Evolutionary conservation across 2,329 filamentous ascomycete genomes (phyloP).

Genomic region (Aspergillus nomiae): DNA sequence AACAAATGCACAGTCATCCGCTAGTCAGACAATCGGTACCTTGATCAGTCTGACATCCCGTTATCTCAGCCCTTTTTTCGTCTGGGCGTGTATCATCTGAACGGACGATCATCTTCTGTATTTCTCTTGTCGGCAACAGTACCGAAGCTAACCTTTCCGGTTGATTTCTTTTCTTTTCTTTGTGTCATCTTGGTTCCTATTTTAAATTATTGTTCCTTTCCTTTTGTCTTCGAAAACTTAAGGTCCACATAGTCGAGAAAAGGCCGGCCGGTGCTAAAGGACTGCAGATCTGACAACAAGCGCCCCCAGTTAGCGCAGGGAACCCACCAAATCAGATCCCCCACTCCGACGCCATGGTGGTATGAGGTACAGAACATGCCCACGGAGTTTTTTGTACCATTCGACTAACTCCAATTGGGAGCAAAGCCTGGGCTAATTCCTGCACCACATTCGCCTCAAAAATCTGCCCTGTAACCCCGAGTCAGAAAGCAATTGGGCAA

Average conservation of each 20-base stretch:
- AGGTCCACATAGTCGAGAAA: not conserved
- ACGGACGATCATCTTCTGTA: not conserved
- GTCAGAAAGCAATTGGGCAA: not conserved
- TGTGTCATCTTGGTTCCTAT: not conserved
- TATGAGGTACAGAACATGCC: constrained; percentile 1
- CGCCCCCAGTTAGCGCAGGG: constrained; percentile 11
- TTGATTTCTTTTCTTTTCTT: not conserved
- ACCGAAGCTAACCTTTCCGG: not conserved
- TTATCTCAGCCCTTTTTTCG: not conserved
- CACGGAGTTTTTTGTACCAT: constrained; percentile 1
- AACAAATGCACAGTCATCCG: not conserved
- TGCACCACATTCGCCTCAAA: constrained; percentile 6
- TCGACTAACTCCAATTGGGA: not conserved
- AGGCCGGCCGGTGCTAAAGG: not conserved
- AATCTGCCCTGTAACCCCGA: constrained; percentile 1
- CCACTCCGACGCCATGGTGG: constrained; percentile 6
- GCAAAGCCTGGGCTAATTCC: not conserved
- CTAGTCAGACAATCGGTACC: not conserved
- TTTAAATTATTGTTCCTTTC: not conserved
- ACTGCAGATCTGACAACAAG: constrained; percentile 14
- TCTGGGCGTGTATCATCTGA: no score
- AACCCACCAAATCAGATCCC: constrained; percentile 2
- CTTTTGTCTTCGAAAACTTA: not conserved
- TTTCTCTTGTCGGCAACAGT: not conserved
- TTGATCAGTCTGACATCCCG: not conserved